Evolutionary conservation across 768 basidiomycete genomes (phyloP).

Genomic region (Boletus vermiculosoides): DNA sequence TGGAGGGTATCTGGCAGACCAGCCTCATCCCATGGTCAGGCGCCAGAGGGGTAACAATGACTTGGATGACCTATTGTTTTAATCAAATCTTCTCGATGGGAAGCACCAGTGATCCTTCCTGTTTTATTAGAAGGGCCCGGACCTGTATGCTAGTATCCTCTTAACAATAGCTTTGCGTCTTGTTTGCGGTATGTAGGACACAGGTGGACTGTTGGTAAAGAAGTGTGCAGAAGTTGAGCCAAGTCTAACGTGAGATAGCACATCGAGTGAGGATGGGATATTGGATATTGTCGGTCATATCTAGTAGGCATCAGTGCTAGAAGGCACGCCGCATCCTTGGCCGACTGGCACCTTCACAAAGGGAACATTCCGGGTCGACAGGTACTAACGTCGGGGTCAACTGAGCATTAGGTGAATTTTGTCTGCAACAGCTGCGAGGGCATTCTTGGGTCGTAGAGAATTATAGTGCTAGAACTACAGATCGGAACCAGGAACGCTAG

Average conservation of each 20-base stretch:
- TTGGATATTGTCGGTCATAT: not conserved
- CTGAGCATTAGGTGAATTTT: conserved; percentile 32
- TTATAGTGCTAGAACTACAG: conserved; percentile 71
- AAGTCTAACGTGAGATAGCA: not conserved
- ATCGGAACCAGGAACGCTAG: conserved; percentile 4
- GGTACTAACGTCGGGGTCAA: conserved; percentile 11
- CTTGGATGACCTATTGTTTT: conserved; percentile 71
- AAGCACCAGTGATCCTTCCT: not conserved
- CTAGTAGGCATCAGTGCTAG: not conserved
- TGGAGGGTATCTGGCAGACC: conserved; percentile 68
- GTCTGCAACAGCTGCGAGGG: conserved; percentile 29
- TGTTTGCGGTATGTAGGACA: conserved; percentile 12
- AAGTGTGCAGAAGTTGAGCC: not conserved
- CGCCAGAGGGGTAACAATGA: conserved; percentile 43
- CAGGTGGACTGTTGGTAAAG: not conserved
- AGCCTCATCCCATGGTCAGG: conserved; percentile 60
- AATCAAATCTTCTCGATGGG: not conserved
- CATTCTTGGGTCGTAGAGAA: conserved; percentile 63
- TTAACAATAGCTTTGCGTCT: not conserved
- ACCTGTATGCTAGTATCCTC: conserved; percentile 5
- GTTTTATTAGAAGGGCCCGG: not conserved
- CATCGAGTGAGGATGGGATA: not conserved
- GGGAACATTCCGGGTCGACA: not conserved
- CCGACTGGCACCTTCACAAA: not conserved
- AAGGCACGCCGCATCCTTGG: not conserved